Conservation (phyloP, 1,284 basidiomycete genomes). For the Leccinum fallax region DNA sequence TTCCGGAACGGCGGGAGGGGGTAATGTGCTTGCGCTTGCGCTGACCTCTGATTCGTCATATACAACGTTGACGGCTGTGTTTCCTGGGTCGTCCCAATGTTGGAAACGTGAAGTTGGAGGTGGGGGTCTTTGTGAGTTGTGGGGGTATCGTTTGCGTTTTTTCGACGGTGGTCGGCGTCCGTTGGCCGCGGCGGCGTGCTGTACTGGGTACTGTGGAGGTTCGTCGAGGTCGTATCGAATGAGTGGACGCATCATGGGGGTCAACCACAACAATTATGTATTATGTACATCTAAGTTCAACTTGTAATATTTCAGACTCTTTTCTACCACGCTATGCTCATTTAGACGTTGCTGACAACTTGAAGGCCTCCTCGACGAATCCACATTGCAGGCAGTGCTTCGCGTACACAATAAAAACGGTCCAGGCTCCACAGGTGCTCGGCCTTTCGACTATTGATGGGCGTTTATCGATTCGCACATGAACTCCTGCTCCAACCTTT, state of each 20-base stretch:
- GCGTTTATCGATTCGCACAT: no score
- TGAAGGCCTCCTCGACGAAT: no score
- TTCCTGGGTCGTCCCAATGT: conserved; percentile 51
- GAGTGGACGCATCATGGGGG: conserved; percentile 41
- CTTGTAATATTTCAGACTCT: no score
- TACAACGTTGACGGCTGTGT: conserved; percentile 27
- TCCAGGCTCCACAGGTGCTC: no score
- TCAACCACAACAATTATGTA: not conserved
- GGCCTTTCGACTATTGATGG: no score
- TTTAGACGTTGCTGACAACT: no score
- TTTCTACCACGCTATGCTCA: no score
- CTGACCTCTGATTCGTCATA: conserved; percentile 35
- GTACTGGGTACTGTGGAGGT: not conserved
- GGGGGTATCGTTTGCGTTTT: conserved; percentile 50
- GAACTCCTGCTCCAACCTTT: no score
- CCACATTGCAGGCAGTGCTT: no score
- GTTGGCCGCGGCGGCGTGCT: not conserved
- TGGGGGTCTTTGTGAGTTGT: conserved; percentile 7
- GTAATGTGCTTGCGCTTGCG: not conserved
- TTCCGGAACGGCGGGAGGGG: not conserved
- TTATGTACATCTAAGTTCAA: no score
- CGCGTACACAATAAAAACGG: no score
- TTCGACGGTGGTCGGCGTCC: conserved; percentile 41
- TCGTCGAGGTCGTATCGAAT: conserved; percentile 52
- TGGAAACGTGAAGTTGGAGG: conserved; percentile 27